Evolutionary conservation across 129 eudicot species (phyloP).

Genomic region (Flaveria trinervia): DNA sequence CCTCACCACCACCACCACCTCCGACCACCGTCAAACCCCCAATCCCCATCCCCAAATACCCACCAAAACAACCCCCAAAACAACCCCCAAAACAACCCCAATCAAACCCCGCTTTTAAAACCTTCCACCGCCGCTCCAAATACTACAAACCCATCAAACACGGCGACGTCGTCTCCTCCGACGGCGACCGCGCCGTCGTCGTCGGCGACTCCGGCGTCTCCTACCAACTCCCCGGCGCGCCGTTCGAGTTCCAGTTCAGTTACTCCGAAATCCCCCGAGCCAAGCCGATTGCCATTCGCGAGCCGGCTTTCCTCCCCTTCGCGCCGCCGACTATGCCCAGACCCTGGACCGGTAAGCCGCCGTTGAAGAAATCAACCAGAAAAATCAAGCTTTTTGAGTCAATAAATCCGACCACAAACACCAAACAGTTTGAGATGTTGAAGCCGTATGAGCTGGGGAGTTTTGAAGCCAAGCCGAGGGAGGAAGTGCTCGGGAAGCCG

Average conservation of each 20-base stretch:
- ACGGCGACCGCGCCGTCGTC: constrained; percentile 61
- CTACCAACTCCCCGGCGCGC: constrained; percentile 90
- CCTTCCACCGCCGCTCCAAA: constrained; percentile 71
- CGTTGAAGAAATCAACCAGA: constrained; percentile 62
- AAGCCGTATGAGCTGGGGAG: constrained; percentile 52
- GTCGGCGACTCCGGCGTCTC: constrained; percentile 79
- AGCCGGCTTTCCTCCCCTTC: constrained; percentile 92
- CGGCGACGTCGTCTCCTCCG: constrained; percentile 45
- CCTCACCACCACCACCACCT: constrained; percentile 47
- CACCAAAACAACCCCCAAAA: constrained; percentile 32
- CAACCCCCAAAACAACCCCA: constrained; percentile 34
- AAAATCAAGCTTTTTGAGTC: constrained; percentile 69
- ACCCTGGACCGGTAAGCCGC: constrained; percentile 99
- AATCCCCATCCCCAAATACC: constrained; percentile 84
- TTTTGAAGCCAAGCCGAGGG: constrained; percentile 48
- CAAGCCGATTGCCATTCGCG: constrained; percentile 80
- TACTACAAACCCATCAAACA: constrained; percentile 74
- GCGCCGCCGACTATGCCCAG: constrained; percentile 93
- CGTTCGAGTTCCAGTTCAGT: constrained; percentile 85
- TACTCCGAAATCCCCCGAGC: constrained; percentile 87
- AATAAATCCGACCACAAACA: constrained; percentile 20
- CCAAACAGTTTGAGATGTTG: constrained; percentile 46
- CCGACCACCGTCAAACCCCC: constrained; percentile 56
- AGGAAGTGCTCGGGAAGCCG: constrained; percentile 81
- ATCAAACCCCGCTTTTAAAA: constrained; percentile 64